A percentile compares a stretch with the other conserved stretches of the same genome.
Evolutionary conservation across 352 stramenopile genomes (phyloP).

Genomic region (Blastocystis sp.): DNA sequence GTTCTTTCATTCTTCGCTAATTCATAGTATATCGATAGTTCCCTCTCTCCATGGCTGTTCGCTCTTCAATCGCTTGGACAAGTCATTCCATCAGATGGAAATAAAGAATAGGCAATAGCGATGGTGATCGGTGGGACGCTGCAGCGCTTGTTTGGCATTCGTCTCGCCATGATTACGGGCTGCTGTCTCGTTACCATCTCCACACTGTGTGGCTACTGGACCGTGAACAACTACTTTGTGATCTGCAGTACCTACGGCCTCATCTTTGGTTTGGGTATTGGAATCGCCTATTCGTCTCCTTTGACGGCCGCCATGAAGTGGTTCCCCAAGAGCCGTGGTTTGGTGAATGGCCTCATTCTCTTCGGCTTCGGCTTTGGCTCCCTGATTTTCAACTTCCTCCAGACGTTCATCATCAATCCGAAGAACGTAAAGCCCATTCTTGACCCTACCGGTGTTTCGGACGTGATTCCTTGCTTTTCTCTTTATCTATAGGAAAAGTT

Average conservation of each 20-base stretch:
- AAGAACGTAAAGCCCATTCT: conserved; percentile 55
- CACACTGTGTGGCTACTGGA: conserved; percentile 50
- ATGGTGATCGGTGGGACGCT: conserved; percentile 52
- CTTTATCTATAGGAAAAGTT: conserved; percentile 30
- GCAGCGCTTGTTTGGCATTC: conserved; percentile 32
- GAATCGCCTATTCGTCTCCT: conserved; percentile 64
- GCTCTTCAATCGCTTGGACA: conserved; percentile 52
- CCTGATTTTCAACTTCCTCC: conserved; percentile 65
- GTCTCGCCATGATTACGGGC: conserved; percentile 15
- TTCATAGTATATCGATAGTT: conserved; percentile 34
- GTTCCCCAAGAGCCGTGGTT: conserved; percentile 57
- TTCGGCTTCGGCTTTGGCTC: conserved; percentile 62
- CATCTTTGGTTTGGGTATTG: conserved; percentile 62
- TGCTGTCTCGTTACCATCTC: conserved; percentile 38
- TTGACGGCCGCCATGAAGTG: conserved; percentile 69
- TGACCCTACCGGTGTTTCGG: conserved; percentile 8
- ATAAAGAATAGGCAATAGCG: conserved; percentile 27
- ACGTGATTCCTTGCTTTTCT: not conserved
- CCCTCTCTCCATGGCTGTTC: conserved; percentile 60
- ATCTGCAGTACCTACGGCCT: conserved; percentile 44
- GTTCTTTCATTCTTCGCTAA: not conserved
- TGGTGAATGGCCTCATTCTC: conserved; percentile 64
- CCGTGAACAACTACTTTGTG: conserved; percentile 59
- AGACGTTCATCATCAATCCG: conserved; percentile 64
- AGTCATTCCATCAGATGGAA: not conserved